These are phyloP conservation scores for Fusarium sp. DNA, from an alignment of 2,329 filamentous ascomycete genomes.

Conservation along the genomic window DNA sequence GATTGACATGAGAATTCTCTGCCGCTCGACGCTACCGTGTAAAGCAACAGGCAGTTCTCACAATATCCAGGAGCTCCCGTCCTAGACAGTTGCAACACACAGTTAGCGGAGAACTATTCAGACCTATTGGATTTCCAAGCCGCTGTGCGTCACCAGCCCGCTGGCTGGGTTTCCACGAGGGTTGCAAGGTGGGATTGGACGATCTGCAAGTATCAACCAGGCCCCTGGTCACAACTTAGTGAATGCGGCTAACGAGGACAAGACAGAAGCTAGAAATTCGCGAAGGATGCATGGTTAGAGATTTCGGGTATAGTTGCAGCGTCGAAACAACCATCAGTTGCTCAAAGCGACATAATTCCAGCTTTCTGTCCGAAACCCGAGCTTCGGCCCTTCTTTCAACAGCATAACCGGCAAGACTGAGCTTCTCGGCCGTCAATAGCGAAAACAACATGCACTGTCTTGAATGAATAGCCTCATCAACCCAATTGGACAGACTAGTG, in stretches of 20 bases:
- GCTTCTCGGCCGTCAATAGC: constrained; percentile 8
- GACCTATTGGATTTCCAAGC: constrained; percentile 16
- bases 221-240: constrained; percentile 38
- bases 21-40: constrained; percentile 21
- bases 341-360: background rate
- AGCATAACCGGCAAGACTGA: background rate
- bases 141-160: constrained; percentile 41
- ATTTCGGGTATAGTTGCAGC: background rate
- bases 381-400: background rate
- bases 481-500: constrained; percentile 25
- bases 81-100: constrained; percentile 14
- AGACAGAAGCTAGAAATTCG: constrained; percentile 30
- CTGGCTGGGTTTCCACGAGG: constrained; percentile 31
- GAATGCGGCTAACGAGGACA: constrained; percentile 38
- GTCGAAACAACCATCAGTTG: background rate
- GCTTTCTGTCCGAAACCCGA: background rate
- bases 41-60: constrained; percentile 23
- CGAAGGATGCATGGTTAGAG: constrained; percentile 6
- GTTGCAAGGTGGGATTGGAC: constrained; percentile 40
- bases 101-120: constrained; percentile 17
- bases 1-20: constrained; percentile 34
- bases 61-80: constrained; percentile 11
- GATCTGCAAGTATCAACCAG: constrained; percentile 46
- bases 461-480: constrained; percentile 1
- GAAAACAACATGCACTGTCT: constrained; percentile 17